phyloP scores from a whole-genome alignment of 208 protist genomes.

The Wallacemonas collosoma region DNA sequence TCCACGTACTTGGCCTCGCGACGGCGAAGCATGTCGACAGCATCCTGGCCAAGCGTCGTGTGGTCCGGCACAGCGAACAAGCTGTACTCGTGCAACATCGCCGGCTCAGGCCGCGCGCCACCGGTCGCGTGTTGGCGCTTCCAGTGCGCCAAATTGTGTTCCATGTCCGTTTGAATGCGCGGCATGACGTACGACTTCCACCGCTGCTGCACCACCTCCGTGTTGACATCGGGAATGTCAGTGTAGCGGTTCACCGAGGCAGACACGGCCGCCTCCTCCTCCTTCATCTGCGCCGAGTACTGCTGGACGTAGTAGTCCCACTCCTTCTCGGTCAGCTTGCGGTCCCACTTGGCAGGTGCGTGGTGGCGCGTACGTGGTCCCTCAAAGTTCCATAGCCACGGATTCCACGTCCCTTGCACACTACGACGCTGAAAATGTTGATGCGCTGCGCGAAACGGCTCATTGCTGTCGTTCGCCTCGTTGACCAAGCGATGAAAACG shows the following conservation, averaged over 20 bases:
- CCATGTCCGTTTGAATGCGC: constrained; percentile 73
- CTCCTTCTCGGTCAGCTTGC: constrained; percentile 73
- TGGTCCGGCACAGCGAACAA: constrained; percentile 81
- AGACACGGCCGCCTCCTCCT: constrained; percentile 73
- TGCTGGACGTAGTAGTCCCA: constrained; percentile 78
- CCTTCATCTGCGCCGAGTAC: constrained; percentile 78
- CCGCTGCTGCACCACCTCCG: constrained; percentile 66
- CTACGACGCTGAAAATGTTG: constrained; percentile 66
- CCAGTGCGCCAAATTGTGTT: constrained; percentile 70
- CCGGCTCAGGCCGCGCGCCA: constrained; percentile 25
- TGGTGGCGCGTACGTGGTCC: constrained; percentile 31
- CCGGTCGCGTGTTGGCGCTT: constrained; percentile 57
- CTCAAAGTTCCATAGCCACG: constrained; percentile 84
- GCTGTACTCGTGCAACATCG: constrained; percentile 67
- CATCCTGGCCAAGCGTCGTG: constrained; percentile 71
- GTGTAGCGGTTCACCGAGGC: constrained; percentile 52
- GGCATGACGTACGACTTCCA: constrained; percentile 78
- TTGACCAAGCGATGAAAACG: constrained; percentile 77
- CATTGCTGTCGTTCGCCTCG: constrained; percentile 72
- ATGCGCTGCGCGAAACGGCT: constrained; percentile 61
- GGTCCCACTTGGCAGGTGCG: constrained; percentile 55
- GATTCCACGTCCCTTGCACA: constrained; percentile 84
- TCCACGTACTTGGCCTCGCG: constrained; percentile 64
- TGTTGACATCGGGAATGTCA: constrained; percentile 56
- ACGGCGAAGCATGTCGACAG: constrained; percentile 74